Conservation (phyloP, 371 early-diverging fungal species). For the Modicella reniformis region DNA sequence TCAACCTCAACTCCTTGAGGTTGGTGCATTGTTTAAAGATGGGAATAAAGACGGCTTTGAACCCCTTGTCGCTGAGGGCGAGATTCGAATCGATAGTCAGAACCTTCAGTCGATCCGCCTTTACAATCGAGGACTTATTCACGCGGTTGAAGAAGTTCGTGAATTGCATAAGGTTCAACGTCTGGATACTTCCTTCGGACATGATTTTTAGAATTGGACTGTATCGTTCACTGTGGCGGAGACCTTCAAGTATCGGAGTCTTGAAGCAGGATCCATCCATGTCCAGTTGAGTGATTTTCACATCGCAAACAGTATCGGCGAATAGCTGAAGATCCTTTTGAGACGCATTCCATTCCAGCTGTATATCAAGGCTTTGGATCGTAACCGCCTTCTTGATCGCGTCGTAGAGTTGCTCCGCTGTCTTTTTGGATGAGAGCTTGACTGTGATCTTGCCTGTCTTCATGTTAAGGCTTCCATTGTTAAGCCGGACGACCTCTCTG, state of each 20-base stretch:
- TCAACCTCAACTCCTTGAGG: no score
- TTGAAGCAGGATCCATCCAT: neutral
- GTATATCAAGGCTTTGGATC: constrained; percentile 9
- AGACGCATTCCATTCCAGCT: constrained; percentile 6
- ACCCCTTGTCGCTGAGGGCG: neutral
- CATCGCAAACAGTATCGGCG: neutral
- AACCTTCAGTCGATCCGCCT: neutral
- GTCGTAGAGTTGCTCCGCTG: constrained; percentile 15
- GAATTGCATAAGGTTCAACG: neutral
- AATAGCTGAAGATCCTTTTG: constrained; percentile 18
- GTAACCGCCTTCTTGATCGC: constrained; percentile 5
- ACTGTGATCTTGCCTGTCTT: constrained; percentile 3
- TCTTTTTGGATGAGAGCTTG: neutral
- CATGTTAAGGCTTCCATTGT: constrained; percentile 5
- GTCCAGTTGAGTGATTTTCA: neutral
- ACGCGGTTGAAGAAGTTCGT: constrained; percentile 7
- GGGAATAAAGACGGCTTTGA: no score
- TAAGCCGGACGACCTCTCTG: neutral
- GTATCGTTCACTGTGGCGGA: constrained; percentile 8
- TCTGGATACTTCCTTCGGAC: neutral
- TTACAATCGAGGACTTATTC: neutral
- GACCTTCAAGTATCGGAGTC: neutral
- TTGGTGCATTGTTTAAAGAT: no score
- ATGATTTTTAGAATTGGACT: constrained; percentile 13
- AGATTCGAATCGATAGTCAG: neutral